Base-by-base conservation (phyloP, 257 asterid species). In the Nicotiana tomentosiformis region DNA sequence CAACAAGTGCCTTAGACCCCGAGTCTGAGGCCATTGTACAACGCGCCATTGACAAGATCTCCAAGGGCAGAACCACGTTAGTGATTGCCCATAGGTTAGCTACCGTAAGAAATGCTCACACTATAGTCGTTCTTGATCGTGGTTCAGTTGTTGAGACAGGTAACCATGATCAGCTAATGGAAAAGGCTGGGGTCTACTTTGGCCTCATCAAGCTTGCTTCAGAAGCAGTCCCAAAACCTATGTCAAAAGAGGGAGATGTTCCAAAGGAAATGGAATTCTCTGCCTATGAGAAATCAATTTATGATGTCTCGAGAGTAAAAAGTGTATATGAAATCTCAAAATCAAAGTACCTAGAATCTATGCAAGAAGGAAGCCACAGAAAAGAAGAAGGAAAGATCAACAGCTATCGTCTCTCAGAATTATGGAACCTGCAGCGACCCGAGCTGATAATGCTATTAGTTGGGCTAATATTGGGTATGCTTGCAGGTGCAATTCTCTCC, bases 401-500 rank as follows among this genome's bases (percentile, higher is more conserved):
- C 46, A 87, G 66, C 4, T 94, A 94, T 83, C 86, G 81, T 61
- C 89, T 93, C 64, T 81, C 83, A 15, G 93, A 94, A 83, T 88
- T 93, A 68, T 92, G 91, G 93, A 88, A 77, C 5, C 66, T 94
- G 84, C 98, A 94, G 83, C 90, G 82, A 72, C 98, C 95, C 3
- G 98, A 94, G 82, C 33, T 69, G 17, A 10, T 53, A 5, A 60
- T 87, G 77, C 87, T 94, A 84, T 79, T 93, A 16, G 1, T 86
- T 2, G 98, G 98, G 56, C 69, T 91, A 61, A 7, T 88, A 32
- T 61, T 92, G 56, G 97, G 95, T 46, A 84, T 91, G 88, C 39
- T 69, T 60, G 97, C 97, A 4, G 98, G 98, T n/a, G 97, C 97
- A n/a, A 88, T 94, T 79, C 92, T 94, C 51, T 94, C 98, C 3